Evolutionary conservation across 768 basidiomycete genomes (phyloP), one percentile per base, ranked within the genome.

Genomic region (Pisolithus tinctorius): DNA sequence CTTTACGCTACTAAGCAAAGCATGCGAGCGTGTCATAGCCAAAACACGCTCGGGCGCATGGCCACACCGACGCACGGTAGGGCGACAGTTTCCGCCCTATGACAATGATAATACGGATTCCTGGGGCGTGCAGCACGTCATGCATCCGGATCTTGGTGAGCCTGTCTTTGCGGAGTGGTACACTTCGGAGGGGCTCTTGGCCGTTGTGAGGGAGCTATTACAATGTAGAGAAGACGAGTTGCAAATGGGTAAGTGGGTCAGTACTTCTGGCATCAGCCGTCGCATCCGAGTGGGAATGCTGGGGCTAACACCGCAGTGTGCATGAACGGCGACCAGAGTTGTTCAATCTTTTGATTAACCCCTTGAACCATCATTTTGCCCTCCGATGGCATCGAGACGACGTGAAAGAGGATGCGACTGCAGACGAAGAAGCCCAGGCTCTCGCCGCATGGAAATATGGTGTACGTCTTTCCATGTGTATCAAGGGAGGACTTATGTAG

Each of bases 351-450:
- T 70, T 90, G 20, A 82, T 90, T 31, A 86, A 89, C 61, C 88
- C 87, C 0, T 50, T 71, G 9, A 59, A 64, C 4, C 81, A 83
- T 53, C 74, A 81, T 43, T 89, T 88, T 63, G 84, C 86, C 2
- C 69, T 89, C 47, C 72, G 86, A 37, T 89, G 88, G 86, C 88
- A 89, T 63, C 77, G 88, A 2, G 88, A 90, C 55, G 88, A 88
- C 63, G 75, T 91, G 5, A 69, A 65, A 27, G 82, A 81, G 59
- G 69, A 72, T 23, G 84, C 81, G 0, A 75, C 70, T 0, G 63
- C 71, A 16, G 79, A 82, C 11, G 83, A 89, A 55, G 88, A 90
- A 58, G 63, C 61, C 1, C 61, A 67, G 10, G 81, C 81, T 4
- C 75, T 91, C 2, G 64, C 66, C 8, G 66, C 76, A 31, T 84